Evolutionary conservation across 2,329 filamentous ascomycete genomes (phyloP).

Genomic region (Diaporthe sp.): DNA sequence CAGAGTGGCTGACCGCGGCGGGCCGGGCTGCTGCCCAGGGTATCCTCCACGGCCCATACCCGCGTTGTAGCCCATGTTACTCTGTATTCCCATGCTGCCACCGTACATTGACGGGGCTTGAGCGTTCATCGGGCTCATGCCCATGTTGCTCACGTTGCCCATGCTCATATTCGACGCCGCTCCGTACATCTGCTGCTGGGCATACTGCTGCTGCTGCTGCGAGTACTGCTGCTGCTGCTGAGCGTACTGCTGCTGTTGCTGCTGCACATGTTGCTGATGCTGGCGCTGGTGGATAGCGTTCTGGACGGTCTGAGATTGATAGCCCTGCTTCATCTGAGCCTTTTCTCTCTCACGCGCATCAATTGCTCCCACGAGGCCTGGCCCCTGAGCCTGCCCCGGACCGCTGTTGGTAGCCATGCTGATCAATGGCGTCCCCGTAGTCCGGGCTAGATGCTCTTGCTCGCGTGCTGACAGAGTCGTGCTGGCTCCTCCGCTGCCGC

Average conservation of each 20-base stretch:
- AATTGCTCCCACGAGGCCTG: constrained; percentile 83
- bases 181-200: constrained; percentile 49
- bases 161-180: constrained; percentile 50
- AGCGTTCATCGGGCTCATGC: constrained; percentile 43
- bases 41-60: constrained; percentile 45
- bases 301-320: constrained; percentile 79
- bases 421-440: constrained; percentile 84
- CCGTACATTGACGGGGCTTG: constrained; percentile 49
- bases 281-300: constrained; percentile 80
- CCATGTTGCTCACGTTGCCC: constrained; percentile 51
- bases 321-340: constrained; percentile 76
- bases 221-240: constrained; percentile 48
- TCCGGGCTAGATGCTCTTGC: constrained; percentile 87
- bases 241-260: constrained; percentile 53
- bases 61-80: constrained; percentile 36
- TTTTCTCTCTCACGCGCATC: constrained; percentile 85
- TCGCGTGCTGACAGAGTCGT: constrained; percentile 85
- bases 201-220: constrained; percentile 51
- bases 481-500: constrained; percentile 54
- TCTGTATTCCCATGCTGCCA: constrained; percentile 44
- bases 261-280: constrained; percentile 52
- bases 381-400: constrained; percentile 63
- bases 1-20: constrained; percentile 38
- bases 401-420: constrained; percentile 70
- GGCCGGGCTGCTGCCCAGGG: constrained; percentile 33